A percentile compares a stretch with the other conserved stretches of the same genome.
Evolutionary conservation across 225 moss, liverwort and hornwort species (phyloP).

Genomic region (Takakia lepidozioides): DNA sequence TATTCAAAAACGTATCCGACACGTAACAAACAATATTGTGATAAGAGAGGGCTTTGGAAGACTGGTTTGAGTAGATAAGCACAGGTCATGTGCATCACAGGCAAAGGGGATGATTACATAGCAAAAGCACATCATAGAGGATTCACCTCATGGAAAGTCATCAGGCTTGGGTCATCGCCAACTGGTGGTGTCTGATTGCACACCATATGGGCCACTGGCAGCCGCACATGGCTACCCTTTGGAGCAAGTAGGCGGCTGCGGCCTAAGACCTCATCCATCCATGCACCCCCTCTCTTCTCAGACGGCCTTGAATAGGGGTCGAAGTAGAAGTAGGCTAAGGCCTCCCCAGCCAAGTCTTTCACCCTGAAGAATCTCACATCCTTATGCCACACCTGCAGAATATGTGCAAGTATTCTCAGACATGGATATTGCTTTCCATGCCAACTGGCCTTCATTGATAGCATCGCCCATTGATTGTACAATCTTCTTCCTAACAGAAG

Average conservation of each 20-base stretch:
- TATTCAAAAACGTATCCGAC: too few species aligned
- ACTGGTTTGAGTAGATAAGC: too few species aligned
- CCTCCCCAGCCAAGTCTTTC: constrained; percentile 41
- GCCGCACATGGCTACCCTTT: constrained; percentile 28
- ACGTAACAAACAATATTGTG: too few species aligned
- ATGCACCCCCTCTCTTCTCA: constrained; percentile 57
- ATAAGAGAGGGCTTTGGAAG: too few species aligned
- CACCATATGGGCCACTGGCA: constrained; percentile 57
- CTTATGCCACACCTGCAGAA: constrained; percentile 36
- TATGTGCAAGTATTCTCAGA: neutral
- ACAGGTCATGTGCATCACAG: too few species aligned
- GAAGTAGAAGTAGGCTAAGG: constrained; percentile 46
- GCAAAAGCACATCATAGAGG: neutral
- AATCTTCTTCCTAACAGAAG: too few species aligned
- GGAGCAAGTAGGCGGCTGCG: constrained; percentile 52
- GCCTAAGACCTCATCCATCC: constrained; percentile 60
- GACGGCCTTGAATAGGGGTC: constrained; percentile 53
- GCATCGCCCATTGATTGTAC: too few species aligned
- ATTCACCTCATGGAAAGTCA: constrained; percentile 48
- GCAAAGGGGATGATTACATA: too few species aligned
- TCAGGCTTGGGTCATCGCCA: constrained; percentile 47
- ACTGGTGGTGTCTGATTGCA: constrained; percentile 62
- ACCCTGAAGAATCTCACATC: constrained; percentile 46
- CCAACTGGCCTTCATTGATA: too few species aligned
- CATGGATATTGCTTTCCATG: neutral